Evolutionary conservation across 257 asterid genomes (phyloP).

Genomic region (Leonotis leonurus): DNA sequence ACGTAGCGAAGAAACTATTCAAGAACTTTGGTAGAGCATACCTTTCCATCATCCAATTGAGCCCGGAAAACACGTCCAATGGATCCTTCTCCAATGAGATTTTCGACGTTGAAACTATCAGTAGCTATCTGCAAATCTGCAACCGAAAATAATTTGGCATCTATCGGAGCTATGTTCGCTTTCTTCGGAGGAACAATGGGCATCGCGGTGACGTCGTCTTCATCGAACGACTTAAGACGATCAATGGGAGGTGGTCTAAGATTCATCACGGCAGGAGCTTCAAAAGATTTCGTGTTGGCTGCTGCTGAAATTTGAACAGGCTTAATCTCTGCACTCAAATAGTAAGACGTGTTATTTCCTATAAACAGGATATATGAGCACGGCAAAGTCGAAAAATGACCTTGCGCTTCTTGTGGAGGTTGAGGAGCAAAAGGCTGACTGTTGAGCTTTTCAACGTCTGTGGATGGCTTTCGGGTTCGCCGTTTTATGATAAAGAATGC

Average conservation of each 20-base stretch:
- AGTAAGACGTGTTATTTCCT: not conserved
- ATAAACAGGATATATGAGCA: not conserved
- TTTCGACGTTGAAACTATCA: slow-evolving; percentile 70
- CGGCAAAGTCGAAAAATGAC: too few species aligned
- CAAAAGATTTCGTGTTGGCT: slow-evolving; percentile 43
- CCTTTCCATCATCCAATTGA: slow-evolving; percentile 73
- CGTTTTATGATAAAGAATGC: slow-evolving; percentile 66
- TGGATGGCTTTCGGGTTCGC: slow-evolving; percentile 49
- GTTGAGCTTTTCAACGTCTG: slow-evolving; percentile 57
- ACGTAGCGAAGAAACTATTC: not conserved
- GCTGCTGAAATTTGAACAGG: slow-evolving; percentile 43
- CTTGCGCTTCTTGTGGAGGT: slow-evolving; percentile 57
- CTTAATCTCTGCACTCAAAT: slow-evolving; percentile 47
- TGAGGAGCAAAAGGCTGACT: slow-evolving; percentile 70
- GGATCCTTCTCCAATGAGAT: slow-evolving; percentile 88
- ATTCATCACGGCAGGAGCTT: slow-evolving; percentile 50
- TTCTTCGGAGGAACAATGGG: slow-evolving; percentile 68
- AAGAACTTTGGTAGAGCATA: slow-evolving; percentile 11
- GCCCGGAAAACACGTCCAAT: slow-evolving; percentile 86
- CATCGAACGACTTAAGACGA: slow-evolving; percentile 74
- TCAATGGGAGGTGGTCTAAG: slow-evolving; percentile 81
- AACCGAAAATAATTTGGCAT: slow-evolving; percentile 56
- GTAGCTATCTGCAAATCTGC: slow-evolving; percentile 95
- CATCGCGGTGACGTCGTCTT: slow-evolving; percentile 48
- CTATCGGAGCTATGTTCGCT: slow-evolving; percentile 45